These are phyloP conservation scores for Hygrophoropsis aurantiaca DNA, from an alignment of 768 basidiomycete species.

Conservation along the genomic window DNA sequence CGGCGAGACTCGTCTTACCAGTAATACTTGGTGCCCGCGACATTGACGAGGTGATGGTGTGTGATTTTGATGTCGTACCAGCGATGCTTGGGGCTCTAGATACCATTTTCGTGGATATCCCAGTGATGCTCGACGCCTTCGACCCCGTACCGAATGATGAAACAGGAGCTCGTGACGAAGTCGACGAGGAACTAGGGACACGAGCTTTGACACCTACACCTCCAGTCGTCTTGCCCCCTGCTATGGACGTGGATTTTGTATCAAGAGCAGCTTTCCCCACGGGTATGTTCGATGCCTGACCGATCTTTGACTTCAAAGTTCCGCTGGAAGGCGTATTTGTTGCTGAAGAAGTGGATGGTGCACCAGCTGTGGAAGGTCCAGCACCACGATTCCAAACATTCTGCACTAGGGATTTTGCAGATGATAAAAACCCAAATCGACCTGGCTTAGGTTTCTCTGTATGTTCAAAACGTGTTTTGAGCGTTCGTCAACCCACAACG, in stretches of 20 bases:
- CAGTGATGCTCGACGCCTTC: background rate
- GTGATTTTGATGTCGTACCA: conserved; percentile 20
- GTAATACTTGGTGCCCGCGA: conserved; percentile 36
- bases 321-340: conserved; percentile 2
- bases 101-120: no score
- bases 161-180: conserved; percentile 18
- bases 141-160: conserved; percentile 13
- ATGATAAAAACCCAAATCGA: conserved; percentile 68
- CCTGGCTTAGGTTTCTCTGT: conserved; percentile 38
- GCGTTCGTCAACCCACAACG: no score
- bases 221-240: conserved; percentile 16
- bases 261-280: conserved; percentile 23
- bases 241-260: conserved; percentile 8
- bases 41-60: conserved; percentile 44
- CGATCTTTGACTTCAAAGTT: no score
- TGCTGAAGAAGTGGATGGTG: no score
- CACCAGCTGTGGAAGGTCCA: conserved; percentile 22
- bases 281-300: conserved; percentile 21
- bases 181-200: conserved; percentile 15
- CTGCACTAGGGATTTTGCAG: conserved; percentile 67
- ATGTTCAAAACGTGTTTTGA: conserved; percentile 32
- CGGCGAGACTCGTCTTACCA: conserved; percentile 9
- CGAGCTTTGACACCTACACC: conserved; percentile 3
- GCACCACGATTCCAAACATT: conserved; percentile 71
- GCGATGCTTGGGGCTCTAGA: conserved; percentile 15